Evolutionary conservation across 139 green algal genomes (phyloP).

Genomic region (Yamagishiella unicocca): DNA sequence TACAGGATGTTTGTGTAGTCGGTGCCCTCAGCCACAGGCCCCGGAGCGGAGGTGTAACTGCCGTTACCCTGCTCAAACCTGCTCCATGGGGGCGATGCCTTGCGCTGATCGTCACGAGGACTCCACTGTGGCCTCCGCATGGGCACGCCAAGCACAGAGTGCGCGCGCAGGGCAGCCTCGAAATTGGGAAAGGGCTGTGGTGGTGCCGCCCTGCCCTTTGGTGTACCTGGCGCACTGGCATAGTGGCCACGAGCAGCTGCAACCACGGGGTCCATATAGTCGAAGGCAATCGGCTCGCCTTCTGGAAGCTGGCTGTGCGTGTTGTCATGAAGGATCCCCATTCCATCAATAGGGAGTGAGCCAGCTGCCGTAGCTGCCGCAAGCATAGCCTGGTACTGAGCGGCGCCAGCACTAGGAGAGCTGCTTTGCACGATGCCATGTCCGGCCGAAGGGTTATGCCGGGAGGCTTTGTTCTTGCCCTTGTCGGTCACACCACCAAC

Average conservation of each 20-base stretch:
- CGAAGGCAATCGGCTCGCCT: too few species aligned
- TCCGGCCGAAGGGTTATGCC: too few species aligned
- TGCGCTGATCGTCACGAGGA: not conserved
- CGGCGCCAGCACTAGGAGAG: too few species aligned
- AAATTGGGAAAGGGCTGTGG: not conserved
- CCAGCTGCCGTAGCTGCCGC: too few species aligned
- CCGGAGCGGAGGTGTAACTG: not conserved
- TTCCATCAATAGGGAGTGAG: too few species aligned
- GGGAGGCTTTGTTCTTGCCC: not conserved
- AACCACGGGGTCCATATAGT: constrained; percentile 16
- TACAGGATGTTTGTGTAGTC: not conserved
- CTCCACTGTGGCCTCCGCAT: not conserved
- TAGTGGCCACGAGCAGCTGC: not conserved
- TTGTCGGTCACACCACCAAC: not conserved
- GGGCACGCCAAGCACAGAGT: not conserved
- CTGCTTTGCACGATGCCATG: too few species aligned
- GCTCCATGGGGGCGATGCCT: not conserved
- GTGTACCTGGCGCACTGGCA: not conserved
- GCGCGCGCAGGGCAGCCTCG: not conserved
- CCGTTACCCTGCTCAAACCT: not conserved
- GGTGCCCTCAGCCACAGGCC: not conserved
- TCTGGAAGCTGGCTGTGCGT: too few species aligned
- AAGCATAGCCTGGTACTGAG: too few species aligned
- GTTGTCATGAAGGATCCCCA: too few species aligned
- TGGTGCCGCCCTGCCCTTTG: not conserved